These are phyloP conservation scores for Aphanomyces astaci DNA, from an alignment of 352 stramenopile genomes.

Conservation along the genomic window DNA sequence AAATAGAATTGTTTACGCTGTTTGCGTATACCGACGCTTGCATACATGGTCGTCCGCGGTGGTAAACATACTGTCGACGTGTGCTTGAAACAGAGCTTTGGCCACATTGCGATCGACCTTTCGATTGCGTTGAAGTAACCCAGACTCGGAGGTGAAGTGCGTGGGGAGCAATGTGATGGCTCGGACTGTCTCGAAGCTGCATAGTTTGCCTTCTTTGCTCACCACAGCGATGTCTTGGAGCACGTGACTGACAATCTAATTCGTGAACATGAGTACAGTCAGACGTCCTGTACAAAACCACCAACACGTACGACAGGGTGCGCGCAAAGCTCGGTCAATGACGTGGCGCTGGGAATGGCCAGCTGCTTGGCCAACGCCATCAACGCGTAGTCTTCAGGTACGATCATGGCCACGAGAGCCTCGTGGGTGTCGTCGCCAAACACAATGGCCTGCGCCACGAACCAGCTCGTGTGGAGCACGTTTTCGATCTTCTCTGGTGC, in stretches of 20 bases:
- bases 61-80: neutral
- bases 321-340: conserved; percentile 27
- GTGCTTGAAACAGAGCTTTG: neutral
- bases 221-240: conserved; percentile 40
- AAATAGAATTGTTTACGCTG: too few species aligned
- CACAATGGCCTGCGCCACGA: conserved; percentile 91
- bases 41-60: too few species aligned
- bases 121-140: neutral
- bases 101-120: neutral
- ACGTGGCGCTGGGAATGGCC: conserved; percentile 41
- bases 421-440: conserved; percentile 92
- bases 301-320: conserved; percentile 11
- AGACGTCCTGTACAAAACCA: too few species aligned
- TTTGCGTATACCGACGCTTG: too few species aligned
- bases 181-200: conserved; percentile 65
- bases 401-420: conserved; percentile 89
- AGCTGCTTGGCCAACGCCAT: conserved; percentile 65
- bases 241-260: conserved; percentile 29
- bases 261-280: too few species aligned
- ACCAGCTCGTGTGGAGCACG: conserved; percentile 83
- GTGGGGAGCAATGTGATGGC: neutral
- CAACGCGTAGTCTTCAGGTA: conserved; percentile 88
- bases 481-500: conserved; percentile 95
- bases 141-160: conserved; percentile 9
- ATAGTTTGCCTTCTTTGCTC: conserved; percentile 31